These are phyloP conservation scores for Umbelopsis ramanniana DNA, from an alignment of 192 early-diverging fungal species.

Conservation along the genomic window DNA sequence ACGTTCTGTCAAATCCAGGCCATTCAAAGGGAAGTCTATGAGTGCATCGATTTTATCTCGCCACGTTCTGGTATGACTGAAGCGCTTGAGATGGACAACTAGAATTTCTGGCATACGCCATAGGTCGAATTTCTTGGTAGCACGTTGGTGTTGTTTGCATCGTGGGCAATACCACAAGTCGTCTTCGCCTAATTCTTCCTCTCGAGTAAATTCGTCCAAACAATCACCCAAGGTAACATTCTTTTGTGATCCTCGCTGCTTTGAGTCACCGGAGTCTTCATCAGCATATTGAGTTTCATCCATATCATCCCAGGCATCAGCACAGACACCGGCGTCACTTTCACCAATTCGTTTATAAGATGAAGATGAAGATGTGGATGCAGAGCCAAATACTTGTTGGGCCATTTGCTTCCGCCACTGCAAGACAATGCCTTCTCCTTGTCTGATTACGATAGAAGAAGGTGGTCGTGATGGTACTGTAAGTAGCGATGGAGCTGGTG, in stretches of 20 bases:
- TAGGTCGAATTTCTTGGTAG: constrained; percentile 81
- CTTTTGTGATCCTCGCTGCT: constrained; percentile 30
- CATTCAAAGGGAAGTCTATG: constrained; percentile 72
- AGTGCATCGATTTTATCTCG: constrained; percentile 76
- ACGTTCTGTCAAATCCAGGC: constrained; percentile 62
- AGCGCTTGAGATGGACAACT: constrained; percentile 84
- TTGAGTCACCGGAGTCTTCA: background rate
- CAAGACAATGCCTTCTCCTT: constrained; percentile 37
- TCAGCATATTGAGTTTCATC: constrained; percentile 33
- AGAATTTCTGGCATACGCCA: constrained; percentile 80
- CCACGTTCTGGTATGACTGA: constrained; percentile 66
- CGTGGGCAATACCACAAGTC: constrained; percentile 81
- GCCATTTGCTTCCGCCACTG: constrained; percentile 25
- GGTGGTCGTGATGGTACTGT: background rate
- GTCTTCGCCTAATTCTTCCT: constrained; percentile 75
- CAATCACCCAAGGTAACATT: constrained; percentile 69
- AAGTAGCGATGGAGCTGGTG: background rate
- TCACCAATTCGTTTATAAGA: background rate
- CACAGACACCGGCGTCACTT: constrained; percentile 7
- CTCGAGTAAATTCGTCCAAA: constrained; percentile 71
- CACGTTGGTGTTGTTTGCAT: constrained; percentile 76
- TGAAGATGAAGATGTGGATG: background rate
- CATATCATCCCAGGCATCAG: constrained; percentile 30
- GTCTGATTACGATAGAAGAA: constrained; percentile 26
- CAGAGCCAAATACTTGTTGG: constrained; percentile 29